Percentiles rank a stretch among this genome's conserved stretches.
phyloP scores from a whole-genome alignment of 2,329 filamentous ascomycete species.

The Mollisiaceae sp. region DNA sequence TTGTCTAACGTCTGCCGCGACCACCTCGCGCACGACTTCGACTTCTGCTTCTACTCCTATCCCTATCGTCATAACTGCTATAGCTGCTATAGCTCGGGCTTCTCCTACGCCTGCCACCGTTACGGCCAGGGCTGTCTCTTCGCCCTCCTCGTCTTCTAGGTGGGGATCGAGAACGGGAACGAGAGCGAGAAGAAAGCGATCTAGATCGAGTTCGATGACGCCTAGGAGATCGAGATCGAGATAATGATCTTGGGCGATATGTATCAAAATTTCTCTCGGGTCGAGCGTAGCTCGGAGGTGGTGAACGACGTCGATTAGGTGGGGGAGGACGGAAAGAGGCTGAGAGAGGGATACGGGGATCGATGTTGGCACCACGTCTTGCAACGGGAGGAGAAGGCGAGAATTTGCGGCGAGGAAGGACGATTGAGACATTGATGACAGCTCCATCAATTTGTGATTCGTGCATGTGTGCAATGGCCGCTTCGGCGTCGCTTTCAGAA shows the following conservation, averaged over 20 bases:
- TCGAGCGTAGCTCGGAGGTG: slow-evolving; percentile 35
- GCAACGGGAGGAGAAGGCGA: slow-evolving; percentile 78
- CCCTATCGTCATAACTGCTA: slow-evolving; percentile 57
- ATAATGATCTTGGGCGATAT: slow-evolving; percentile 45
- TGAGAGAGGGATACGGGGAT: slow-evolving; percentile 51
- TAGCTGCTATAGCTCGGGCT: slow-evolving; percentile 69
- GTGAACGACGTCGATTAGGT: slow-evolving; percentile 35
- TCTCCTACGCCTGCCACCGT: slow-evolving; percentile 51
- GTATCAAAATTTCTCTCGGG: slow-evolving; percentile 41
- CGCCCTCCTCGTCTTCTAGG: slow-evolving; percentile 39
- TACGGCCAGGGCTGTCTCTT: slow-evolving; percentile 38
- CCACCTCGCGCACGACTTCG: slow-evolving; percentile 39
- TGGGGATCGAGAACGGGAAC: slow-evolving; percentile 43
- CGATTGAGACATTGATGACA: slow-evolving; percentile 44
- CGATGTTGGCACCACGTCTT: slow-evolving; percentile 64
- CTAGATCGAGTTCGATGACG: slow-evolving; percentile 46
- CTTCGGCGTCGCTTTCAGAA: slow-evolving; percentile 78
- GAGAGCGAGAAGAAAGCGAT: slow-evolving; percentile 47
- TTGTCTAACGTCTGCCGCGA: slow-evolving; percentile 35
- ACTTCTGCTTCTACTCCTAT: slow-evolving; percentile 44
- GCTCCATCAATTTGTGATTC: slow-evolving; percentile 71
- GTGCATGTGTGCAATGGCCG: slow-evolving; percentile 95
- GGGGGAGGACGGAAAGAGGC: slow-evolving; percentile 35
- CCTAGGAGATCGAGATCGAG: slow-evolving; percentile 49
- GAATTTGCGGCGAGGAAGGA: slow-evolving; percentile 61